phyloP scores from a whole-genome alignment of 2,329 filamentous ascomycete genomes.

The Didymella lethalis region DNA sequence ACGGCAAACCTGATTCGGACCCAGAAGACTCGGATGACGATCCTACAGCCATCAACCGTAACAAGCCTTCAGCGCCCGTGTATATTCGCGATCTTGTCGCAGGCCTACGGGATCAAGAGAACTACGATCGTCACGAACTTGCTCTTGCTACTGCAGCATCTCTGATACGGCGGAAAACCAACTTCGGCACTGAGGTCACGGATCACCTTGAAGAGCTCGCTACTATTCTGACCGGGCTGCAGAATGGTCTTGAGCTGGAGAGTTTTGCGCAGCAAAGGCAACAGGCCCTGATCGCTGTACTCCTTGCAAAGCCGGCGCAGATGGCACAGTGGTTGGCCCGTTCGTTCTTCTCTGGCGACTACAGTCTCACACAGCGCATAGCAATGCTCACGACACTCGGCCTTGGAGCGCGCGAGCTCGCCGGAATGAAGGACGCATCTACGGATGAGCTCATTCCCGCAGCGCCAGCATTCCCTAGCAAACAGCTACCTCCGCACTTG shows the following conservation, averaged over 20 bases:
- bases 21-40: slow-evolving; percentile 93
- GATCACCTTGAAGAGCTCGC: slow-evolving; percentile 86
- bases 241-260: slow-evolving; percentile 81
- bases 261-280: slow-evolving; percentile 78
- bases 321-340: slow-evolving; percentile 87
- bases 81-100: slow-evolving; percentile 86
- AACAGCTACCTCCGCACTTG: slow-evolving; percentile 75
- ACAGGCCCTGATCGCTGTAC: slow-evolving; percentile 81
- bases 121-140: slow-evolving; percentile 83
- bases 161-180: slow-evolving; percentile 86
- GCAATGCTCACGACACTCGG: slow-evolving; percentile 83
- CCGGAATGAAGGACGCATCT: slow-evolving; percentile 71
- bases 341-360: slow-evolving; percentile 90
- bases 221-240: slow-evolving; percentile 76
- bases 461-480: slow-evolving; percentile 74
- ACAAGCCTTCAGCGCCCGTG: slow-evolving; percentile 84
- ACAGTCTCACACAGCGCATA: slow-evolving; percentile 84
- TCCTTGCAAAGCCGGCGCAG: slow-evolving; percentile 75
- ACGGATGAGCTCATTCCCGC: slow-evolving; percentile 55
- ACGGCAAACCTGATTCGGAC: slow-evolving; percentile 87
- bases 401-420: slow-evolving; percentile 81
- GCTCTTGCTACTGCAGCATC: slow-evolving; percentile 77
- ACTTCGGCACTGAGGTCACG: slow-evolving; percentile 85
- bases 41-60: slow-evolving; percentile 81
- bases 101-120: slow-evolving; percentile 81